Evolutionary conservation across 108 stramenopile species (phyloP), one percentile per base, ranked within the genome.

Genomic region (Poteriospumella lacustris): DNA sequence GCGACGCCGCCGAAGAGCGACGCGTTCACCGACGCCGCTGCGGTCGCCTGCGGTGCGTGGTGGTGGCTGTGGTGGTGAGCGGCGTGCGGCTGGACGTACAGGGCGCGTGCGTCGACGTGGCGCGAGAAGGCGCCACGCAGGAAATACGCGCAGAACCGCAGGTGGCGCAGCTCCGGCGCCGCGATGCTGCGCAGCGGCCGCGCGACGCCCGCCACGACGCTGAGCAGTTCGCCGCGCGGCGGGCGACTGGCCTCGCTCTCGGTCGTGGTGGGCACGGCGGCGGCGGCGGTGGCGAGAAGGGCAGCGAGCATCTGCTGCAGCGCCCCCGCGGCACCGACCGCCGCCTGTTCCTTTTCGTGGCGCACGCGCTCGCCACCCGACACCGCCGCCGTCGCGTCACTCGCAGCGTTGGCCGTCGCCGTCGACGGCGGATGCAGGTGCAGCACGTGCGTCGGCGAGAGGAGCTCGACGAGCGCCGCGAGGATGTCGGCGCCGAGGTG

Each of bases 401-500:
- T n/a, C n/a, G n/a, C n/a, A n/a, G n/a, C n/a, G n/a, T n/a, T n/a
- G n/a, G n/a, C n/a, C n/a, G n/a, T n/a, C n/a, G n/a, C n/a, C n/a
- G n/a, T n/a, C n/a, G n/a, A n/a, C n/a, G n/a, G n/a, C n/a, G n/a
- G n/a, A n/a, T n/a, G n/a, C n/a, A 73, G 26, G 42, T 73, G 70
- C 12, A 73, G 41, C 5, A 73, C 41, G 36, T 73, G 36, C 28
- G 70, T 38, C 5, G 70, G 70, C 15, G 38, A 42, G 44, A 73
- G 9, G 31, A 38, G 9, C 26, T 39, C 12, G 28, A 15, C 28
- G 31, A 73, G 26, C 43, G 70, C 43, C 12, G 5, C 33, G 38
- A 73, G 42, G 31, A 73, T 42, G 9, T 73, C 70, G 9, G 44
- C 47, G 15, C 70, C 70, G 31, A 73, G 26, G 70, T 26, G 33